These are phyloP conservation scores for Talaromyces nanjingensis DNA, from an alignment of 495 filamentous ascomycete species.

Conservation along the genomic window DNA sequence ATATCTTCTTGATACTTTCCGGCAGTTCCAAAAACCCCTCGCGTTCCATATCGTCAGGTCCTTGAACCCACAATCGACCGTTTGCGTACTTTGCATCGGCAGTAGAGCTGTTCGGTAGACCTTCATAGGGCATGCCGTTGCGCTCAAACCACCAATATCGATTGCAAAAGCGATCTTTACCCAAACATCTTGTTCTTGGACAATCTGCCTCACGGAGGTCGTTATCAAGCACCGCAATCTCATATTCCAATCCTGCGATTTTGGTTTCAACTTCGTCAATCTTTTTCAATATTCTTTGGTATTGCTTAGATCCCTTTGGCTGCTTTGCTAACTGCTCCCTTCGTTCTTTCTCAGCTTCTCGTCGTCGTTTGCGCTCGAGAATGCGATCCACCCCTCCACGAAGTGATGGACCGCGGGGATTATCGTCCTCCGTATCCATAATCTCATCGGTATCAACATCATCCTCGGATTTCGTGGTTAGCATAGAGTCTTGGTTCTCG, in stretches of 20 bases:
- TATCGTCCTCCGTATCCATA: slow-evolving; percentile 55
- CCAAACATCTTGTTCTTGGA: slow-evolving; percentile 78
- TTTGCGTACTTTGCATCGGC: slow-evolving; percentile 84
- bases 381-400: slow-evolving; percentile 72
- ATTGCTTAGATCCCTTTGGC: slow-evolving; percentile 82
- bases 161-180: slow-evolving; percentile 94
- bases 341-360: slow-evolving; percentile 71
- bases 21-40: slow-evolving; percentile 75
- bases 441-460: slow-evolving; percentile 45
- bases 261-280: slow-evolving; percentile 77
- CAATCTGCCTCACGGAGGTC: slow-evolving; percentile 91
- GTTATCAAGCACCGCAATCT: slow-evolving; percentile 78
- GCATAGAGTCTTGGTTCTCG: slow-evolving; percentile 51
- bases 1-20: slow-evolving; percentile 56
- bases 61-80: slow-evolving; percentile 92
- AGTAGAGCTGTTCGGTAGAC: slow-evolving; percentile 81
- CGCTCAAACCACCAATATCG: slow-evolving; percentile 99
- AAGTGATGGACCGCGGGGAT: slow-evolving; percentile 56
- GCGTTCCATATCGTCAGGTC: slow-evolving; percentile 82
- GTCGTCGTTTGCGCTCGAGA: slow-evolving; percentile 75
- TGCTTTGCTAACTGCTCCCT: slow-evolving; percentile 74
- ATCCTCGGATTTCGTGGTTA: slow-evolving; percentile 61
- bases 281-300: slow-evolving; percentile 76
- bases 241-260: slow-evolving; percentile 72
- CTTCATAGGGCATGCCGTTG: slow-evolving; percentile 94